A percentile compares a stretch with the other conserved stretches of the same genome.
Conservation (phyloP, 768 basidiomycete genomes). For the Boletus rufocinnamomeus region DNA sequence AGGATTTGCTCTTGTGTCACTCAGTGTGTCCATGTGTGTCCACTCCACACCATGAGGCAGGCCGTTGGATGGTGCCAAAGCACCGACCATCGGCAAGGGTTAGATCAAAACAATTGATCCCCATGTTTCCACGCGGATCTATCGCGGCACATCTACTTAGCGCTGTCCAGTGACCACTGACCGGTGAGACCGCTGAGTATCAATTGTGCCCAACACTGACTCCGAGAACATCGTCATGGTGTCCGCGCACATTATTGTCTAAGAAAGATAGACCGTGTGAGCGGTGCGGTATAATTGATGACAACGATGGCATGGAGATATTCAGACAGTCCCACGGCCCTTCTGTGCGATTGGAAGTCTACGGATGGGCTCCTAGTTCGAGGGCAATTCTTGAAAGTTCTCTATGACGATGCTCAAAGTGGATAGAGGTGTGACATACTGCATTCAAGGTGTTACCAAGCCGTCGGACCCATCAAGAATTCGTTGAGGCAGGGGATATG, state of each 20-base stretch:
- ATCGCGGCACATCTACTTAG: neutral
- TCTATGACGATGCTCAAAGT: neutral
- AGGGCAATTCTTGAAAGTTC: neutral
- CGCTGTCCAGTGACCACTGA: neutral
- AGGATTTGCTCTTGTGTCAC: neutral
- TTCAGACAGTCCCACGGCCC: neutral
- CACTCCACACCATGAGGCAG: neutral
- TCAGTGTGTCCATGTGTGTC: neutral
- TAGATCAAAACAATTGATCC: neutral
- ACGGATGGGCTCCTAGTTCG: neutral
- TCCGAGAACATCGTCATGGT: neutral
- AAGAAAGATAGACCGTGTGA: neutral
- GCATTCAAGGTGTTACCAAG: neutral
- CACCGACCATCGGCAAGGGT: neutral
- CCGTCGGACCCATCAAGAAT: neutral
- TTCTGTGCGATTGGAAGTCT: neutral
- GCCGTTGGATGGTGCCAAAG: no score
- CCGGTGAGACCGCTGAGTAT: conserved; percentile 3
- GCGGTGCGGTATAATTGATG: neutral
- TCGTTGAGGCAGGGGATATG: neutral
- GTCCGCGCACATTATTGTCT: neutral
- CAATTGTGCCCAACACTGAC: neutral
- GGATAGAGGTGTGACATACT: neutral
- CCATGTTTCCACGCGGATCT: neutral
- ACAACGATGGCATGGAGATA: neutral